These are phyloP conservation scores for Neltuma alba DNA, from an alignment of 306 rosid species.

Conservation along the genomic window DNA sequence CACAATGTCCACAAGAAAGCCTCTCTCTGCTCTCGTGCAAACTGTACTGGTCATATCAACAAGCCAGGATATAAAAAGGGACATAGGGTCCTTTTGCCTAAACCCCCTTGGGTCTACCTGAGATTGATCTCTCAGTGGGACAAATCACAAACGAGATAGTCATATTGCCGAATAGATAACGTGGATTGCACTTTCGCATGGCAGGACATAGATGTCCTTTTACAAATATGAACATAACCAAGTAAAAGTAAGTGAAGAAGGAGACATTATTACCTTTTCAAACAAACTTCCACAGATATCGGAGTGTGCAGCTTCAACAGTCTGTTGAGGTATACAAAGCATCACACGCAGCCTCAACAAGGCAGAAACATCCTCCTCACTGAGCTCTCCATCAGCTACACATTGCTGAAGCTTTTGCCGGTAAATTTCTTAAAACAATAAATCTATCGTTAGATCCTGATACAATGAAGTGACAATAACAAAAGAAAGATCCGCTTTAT, in stretches of 20 bases:
- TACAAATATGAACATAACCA: conserved; percentile 20
- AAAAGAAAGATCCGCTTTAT: background rate
- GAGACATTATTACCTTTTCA: conserved; percentile 67
- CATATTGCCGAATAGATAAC: conserved; percentile 10
- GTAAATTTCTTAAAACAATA: conserved; percentile 70
- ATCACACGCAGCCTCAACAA: conserved; percentile 86
- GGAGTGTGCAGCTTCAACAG: conserved; percentile 87
- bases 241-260: conserved; percentile 10
- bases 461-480: conserved; percentile 19
- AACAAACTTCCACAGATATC: conserved; percentile 97
- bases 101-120: background rate
- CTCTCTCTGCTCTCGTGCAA: conserved; percentile 14
- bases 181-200: background rate
- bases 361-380: conserved; percentile 77
- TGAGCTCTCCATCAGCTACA: conserved; percentile 87
- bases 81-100: background rate
- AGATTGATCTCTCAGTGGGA: conserved; percentile 8
- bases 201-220: conserved; percentile 23
- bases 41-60: conserved; percentile 18
- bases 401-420: conserved; percentile 97
- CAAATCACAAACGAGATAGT: conserved; percentile 10
- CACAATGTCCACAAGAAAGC: conserved; percentile 25
- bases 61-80: conserved; percentile 6
- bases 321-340: conserved; percentile 90
- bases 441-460: conserved; percentile 38